Evolutionary conservation across 495 filamentous ascomycete genomes (phyloP), one percentile per base, ranked within the genome.

Genomic region (Trichoderma erinaceum): DNA sequence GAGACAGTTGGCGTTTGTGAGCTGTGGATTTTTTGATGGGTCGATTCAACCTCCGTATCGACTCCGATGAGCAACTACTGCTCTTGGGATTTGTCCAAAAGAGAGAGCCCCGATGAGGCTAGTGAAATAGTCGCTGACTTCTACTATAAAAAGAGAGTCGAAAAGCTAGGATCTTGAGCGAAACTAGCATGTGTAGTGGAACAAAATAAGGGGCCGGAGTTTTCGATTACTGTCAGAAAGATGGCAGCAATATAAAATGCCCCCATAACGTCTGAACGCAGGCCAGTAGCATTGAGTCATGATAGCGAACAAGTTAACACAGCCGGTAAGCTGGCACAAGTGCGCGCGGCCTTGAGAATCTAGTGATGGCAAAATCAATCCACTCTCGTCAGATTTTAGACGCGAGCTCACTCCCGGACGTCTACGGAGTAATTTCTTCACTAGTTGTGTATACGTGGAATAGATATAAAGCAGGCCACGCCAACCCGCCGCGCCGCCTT

Each of bases 351-450:
- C n/a, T 0, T 52, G 48, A 52, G 48, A 52, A 52, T n/a, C 44
- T 48, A 52, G 10, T 52, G 48, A 52, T 52, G 48, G 48, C 48
- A 11, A 52, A 52, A 52, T 21, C 0, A 52, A 52, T 52, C 48
- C 48, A 52, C 48, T 4, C 48, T 52, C n/a, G 48, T 52, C 4
- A 52, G 48, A 52, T 52, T 52, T 52, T 52, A 52, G 48, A 52
- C 48, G 48, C 48, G 10, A 18, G 48, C 21, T 21, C 10, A 23
- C 10, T 23, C n/a, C n/a, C 21, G 18, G 48, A 21, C 4, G 5
- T 52, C 10, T 21, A 52, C 18, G 48, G 48, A 21, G 48, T n/a
- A 3, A 18, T 25, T 11, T 25, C 48, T 7, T 11, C 11, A 21
- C 6, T 21, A 21, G n/a, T 5, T 21, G 35, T 38, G 35, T 7